Conservation (phyloP, 768 basidiomycete genomes). For the Leccinum aurantiacum region DNA sequence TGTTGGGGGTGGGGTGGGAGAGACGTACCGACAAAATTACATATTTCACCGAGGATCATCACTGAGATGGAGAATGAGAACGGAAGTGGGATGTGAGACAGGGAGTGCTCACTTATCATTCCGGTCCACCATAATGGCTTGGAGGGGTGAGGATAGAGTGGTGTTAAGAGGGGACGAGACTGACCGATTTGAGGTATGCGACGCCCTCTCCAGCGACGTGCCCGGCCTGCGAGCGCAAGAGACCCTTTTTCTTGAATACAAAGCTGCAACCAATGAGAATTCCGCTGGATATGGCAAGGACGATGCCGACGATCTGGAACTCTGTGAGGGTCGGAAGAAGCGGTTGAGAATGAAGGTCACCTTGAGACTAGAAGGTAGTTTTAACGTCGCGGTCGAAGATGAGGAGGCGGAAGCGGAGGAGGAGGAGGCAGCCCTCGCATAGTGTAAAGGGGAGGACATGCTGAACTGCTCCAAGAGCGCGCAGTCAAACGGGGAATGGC, state of each 20-base stretch:
- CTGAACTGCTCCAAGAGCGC: background rate
- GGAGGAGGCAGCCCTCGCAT: constrained; percentile 35
- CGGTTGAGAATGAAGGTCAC: constrained; percentile 27
- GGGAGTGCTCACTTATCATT: constrained; percentile 62
- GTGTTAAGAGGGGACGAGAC: constrained; percentile 29
- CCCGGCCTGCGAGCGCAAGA: constrained; percentile 78
- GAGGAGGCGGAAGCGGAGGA: constrained; percentile 46
- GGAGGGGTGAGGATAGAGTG: constrained; percentile 10
- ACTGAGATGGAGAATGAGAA: constrained; percentile 39
- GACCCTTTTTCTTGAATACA: constrained; percentile 97
- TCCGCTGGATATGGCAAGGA: constrained; percentile 77
- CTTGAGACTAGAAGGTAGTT: constrained; percentile 50
- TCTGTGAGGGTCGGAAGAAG: background rate
- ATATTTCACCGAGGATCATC: constrained; percentile 91
- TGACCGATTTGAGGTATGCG: constrained; percentile 90
- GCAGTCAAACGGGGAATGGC: constrained; percentile 7
- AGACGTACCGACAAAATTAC: constrained; percentile 77
- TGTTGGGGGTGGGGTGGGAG: background rate
- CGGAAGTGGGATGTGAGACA: no score
- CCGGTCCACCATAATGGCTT: constrained; percentile 92
- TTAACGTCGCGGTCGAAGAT: constrained; percentile 37
- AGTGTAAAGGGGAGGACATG: constrained; percentile 4
- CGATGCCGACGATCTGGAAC: constrained; percentile 68
- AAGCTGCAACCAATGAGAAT: constrained; percentile 90
- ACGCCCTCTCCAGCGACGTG: constrained; percentile 82